A percentile compares a stretch with the other conserved stretches of the same genome.
These are phyloP conservation scores for Solanum sitiens DNA, from an alignment of 257 asterid species.

Conservation along the genomic window DNA sequence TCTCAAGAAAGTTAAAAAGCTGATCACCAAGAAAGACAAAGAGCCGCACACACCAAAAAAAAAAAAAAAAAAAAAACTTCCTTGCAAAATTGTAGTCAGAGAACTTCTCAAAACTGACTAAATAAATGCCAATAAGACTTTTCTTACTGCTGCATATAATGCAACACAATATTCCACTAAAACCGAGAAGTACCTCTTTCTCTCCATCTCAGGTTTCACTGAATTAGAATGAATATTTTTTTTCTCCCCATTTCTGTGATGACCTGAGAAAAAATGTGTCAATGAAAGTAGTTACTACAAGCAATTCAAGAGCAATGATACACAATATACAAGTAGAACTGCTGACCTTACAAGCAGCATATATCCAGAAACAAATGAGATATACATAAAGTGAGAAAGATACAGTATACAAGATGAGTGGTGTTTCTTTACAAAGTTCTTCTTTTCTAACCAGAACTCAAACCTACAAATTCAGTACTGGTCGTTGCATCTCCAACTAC, in stretches of 20 bases:
- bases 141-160: neutral
- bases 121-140: neutral
- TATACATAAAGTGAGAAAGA: neutral
- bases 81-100: neutral
- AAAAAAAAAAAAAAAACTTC: neutral
- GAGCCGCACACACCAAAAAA: neutral
- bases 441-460: neutral
- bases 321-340: neutral
- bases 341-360: neutral
- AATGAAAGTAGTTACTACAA: neutral
- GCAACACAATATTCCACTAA: neutral
- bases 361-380: neutral
- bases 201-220: conserved; percentile 24
- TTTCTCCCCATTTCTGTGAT: conserved; percentile 16
- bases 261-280: conserved; percentile 21
- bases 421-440: neutral
- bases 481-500: neutral
- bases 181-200: conserved; percentile 42
- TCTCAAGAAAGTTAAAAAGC: neutral
- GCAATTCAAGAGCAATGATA: neutral
- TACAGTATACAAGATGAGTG: neutral
- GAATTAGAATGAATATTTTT: conserved; percentile 16
- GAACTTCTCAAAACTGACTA: neutral
- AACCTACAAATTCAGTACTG: neutral
- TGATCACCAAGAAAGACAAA: neutral